Base-by-base conservation (phyloP, 1,139 yeast genomes). In the Candida sanyaensis region DNA sequence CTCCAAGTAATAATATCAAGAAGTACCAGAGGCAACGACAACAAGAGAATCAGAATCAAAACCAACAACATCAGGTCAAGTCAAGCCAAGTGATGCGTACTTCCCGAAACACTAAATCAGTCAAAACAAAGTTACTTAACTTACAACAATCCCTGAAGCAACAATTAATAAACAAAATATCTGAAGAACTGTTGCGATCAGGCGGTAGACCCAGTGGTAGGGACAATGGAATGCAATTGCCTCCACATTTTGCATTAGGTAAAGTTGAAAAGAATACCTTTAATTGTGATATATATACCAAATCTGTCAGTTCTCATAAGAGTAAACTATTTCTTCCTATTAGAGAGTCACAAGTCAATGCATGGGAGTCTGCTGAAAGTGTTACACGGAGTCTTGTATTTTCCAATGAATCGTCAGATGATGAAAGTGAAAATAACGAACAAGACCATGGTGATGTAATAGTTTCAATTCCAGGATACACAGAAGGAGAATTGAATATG, bases 291-390 rank as follows among this genome's bases (percentile, higher is more conserved):
- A 41, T 44, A 1, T 48, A 42, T 58, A 60, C 44, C 17, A 34
- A 34, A 21, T 31, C 29, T 8, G 37, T 37, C 5, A 29, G 6
- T 12, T 11, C 23, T 6, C 33, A 41, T 5, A 9, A 24, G 12
- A 37, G 41, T 6, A 30, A 21, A 7, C 37, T 50, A n/a, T 64
- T 66, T 24, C 68, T 68, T 7, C 53, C 61, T 13, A 55, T 66
- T 1, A 68, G 65, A 45, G 67, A 65, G 41, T 71, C 78, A 5
- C 78, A 73, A 53, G 62, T 73, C n/a, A 66, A 64, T 49, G 78
- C 78, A 11, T 75, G 80, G 80, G 78, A 75, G 52, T 66, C 73
- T 24, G 79, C 78, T 1, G 80, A 75, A 51, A 67, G 70, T 52
- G 66, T 71, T 37, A 62, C 70, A 47, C 57, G 60, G 26, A 71